Conservation (phyloP, 73 alveolate species). For the Blepharisma japonicum region DNA sequence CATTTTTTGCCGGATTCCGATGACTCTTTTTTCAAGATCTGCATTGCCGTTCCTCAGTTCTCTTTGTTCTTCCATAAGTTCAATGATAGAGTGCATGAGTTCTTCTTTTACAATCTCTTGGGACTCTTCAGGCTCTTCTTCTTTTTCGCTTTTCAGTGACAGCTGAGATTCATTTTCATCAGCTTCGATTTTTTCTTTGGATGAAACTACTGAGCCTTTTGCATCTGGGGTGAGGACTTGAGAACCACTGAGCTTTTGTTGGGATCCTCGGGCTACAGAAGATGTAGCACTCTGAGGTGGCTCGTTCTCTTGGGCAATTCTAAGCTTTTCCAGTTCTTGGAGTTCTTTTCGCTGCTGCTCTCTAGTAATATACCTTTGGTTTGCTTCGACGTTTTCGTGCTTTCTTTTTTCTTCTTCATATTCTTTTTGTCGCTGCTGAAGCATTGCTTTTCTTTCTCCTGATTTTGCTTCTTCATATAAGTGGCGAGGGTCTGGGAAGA, state of each 20-base stretch:
- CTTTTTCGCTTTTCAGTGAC: constrained; percentile 33
- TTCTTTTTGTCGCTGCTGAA: constrained; percentile 58
- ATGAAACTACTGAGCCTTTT: constrained; percentile 19
- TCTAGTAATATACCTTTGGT: constrained; percentile 46
- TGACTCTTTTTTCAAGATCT: constrained; percentile 73
- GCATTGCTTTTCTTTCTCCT: constrained; percentile 70
- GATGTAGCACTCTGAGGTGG: constrained; percentile 23
- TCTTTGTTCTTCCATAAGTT: constrained; percentile 68
- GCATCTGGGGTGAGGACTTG: constrained; percentile 21
- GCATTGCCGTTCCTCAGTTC: constrained; percentile 62
- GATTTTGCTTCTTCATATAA: constrained; percentile 86
- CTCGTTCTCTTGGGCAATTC: constrained; percentile 50
- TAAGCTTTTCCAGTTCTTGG: constrained; percentile 45
- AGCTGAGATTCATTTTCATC: constrained; percentile 42
- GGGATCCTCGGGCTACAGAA: constrained; percentile 32
- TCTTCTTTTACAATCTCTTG: constrained; percentile 72
- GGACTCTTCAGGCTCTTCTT: constrained; percentile 45
- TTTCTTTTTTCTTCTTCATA: constrained; percentile 68
- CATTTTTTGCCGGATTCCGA: constrained; percentile 41
- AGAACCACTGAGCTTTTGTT: constrained; percentile 19
- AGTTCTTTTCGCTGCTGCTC: constrained; percentile 48
- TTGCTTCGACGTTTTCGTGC: constrained; percentile 77
- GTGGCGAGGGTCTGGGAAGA: constrained; percentile 90
- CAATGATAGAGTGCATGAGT: constrained; percentile 74
- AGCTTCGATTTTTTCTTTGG: constrained; percentile 29